phyloP scores from a whole-genome alignment of 73 alveolate genomes.

The Stentor roeselii region DNA sequence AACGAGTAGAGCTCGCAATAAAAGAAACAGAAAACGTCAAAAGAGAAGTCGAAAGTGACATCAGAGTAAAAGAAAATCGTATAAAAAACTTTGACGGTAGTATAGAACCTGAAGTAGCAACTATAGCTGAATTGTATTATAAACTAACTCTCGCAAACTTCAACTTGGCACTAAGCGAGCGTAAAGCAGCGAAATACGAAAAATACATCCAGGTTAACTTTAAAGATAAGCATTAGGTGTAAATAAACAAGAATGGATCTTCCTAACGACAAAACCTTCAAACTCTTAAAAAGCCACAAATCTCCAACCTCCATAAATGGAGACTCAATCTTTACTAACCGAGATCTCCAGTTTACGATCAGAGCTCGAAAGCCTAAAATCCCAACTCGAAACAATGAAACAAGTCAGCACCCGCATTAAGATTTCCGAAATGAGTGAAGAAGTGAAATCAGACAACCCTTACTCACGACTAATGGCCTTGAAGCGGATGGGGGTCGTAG shows the following conservation, averaged over 20 bases:
- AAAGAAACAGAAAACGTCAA: not conserved
- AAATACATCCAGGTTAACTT: not conserved
- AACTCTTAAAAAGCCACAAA: no score
- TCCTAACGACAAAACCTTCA: no score
- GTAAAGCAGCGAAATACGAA: not conserved
- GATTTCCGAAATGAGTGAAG: conserved; percentile 12
- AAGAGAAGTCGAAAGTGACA: not conserved
- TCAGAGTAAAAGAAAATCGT: not conserved
- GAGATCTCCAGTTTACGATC: no score
- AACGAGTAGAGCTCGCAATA: not conserved
- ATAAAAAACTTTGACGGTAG: not conserved
- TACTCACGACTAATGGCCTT: conserved; percentile 97
- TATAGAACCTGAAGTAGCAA: not conserved
- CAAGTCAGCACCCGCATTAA: not conserved
- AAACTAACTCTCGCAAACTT: not conserved
- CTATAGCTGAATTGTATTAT: conserved; percentile 11
- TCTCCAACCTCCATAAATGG: no score
- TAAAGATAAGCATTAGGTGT: conserved; percentile 2
- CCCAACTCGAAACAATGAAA: not conserved
- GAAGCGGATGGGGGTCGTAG: conserved; percentile 96
- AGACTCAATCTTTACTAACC: not conserved
- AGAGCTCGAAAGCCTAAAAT: not conserved
- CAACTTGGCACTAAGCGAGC: not conserved
- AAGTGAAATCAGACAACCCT: conserved; percentile 66
- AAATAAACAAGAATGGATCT: not conserved